These are phyloP conservation scores for Piedraia hortae DNA, from an alignment of 2,329 filamentous ascomycete species.

Conservation along the genomic window DNA sequence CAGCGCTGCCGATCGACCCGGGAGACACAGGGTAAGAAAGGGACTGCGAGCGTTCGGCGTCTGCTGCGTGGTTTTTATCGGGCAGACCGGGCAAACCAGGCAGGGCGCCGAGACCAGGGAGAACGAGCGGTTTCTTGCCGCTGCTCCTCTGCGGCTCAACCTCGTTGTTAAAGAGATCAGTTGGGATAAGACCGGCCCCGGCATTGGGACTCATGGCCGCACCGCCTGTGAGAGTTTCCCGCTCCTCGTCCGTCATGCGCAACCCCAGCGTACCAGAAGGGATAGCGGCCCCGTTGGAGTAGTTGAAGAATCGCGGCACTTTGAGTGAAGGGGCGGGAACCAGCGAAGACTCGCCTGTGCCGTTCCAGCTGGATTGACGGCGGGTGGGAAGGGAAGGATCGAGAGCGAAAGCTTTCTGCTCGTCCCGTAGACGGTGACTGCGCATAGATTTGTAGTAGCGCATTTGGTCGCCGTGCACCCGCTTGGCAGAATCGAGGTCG, in stretches of 20 bases:
- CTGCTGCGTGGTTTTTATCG: neutral
- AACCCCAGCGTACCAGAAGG: constrained; percentile 14
- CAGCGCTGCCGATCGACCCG: constrained; percentile 14
- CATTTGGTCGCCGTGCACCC: constrained; percentile 19
- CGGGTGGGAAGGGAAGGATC: constrained; percentile 8
- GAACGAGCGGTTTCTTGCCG: constrained; percentile 3
- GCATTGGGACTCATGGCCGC: constrained; percentile 56
- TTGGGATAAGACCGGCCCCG: constrained; percentile 38
- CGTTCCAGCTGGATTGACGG: constrained; percentile 13
- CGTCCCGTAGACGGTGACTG: constrained; percentile 9
- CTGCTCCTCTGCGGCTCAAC: constrained; percentile 5
- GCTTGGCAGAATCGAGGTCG: constrained; percentile 11
- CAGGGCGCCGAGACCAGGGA: constrained; percentile 12
- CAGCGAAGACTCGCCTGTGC: constrained; percentile 12
- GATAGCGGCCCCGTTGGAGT: constrained; percentile 34
- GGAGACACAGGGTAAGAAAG: constrained; percentile 16
- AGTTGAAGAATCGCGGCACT: constrained; percentile 14
- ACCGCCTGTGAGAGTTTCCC: constrained; percentile 31
- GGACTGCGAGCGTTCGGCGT: constrained; percentile 4
- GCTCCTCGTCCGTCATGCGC: constrained; percentile 31
- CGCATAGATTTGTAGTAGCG: constrained; percentile 8
- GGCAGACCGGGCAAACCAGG: constrained; percentile 14
- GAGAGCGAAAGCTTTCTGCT: constrained; percentile 5
- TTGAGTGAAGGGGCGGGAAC: constrained; percentile 1
- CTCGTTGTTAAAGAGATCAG: constrained; percentile 23